Conservation (phyloP, 495 filamentous ascomycete species). For the Penicillium roqueforti region DNA sequence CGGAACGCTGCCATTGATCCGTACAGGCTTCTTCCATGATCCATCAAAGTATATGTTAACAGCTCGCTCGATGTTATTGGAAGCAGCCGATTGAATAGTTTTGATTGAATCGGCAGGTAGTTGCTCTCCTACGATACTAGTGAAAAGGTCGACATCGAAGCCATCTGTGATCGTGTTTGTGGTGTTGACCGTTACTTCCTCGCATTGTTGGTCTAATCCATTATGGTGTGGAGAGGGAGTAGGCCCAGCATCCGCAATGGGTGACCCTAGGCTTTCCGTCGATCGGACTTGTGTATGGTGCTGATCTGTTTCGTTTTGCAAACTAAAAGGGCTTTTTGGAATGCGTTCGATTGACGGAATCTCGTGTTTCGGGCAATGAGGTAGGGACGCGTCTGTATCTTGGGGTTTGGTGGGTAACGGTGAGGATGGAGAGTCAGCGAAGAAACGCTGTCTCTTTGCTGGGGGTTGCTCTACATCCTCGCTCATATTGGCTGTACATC, state of each 20-base stretch:
- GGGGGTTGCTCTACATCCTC: constrained; percentile 48
- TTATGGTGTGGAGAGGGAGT: neutral
- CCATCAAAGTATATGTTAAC: constrained; percentile 91
- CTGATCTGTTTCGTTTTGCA: neutral
- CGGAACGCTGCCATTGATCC: constrained; percentile 7
- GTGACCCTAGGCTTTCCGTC: neutral
- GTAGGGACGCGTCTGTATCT: constrained; percentile 23
- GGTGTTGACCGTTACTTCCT: neutral
- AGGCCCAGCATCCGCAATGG: neutral
- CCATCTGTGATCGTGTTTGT: constrained; percentile 14
- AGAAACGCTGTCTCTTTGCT: constrained; percentile 77
- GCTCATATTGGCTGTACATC: constrained; percentile 23
- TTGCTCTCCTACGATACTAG: constrained; percentile 63
- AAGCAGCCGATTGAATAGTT: constrained; percentile 54
- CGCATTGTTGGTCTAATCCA: neutral
- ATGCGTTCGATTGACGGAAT: neutral
- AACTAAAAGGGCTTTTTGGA: neutral
- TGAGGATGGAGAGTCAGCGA: constrained; percentile 48
- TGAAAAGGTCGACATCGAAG: constrained; percentile 69
- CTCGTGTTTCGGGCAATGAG: constrained; percentile 5
- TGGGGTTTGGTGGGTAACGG: constrained; percentile 2
- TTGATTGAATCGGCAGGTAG: constrained; percentile 50
- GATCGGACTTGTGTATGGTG: neutral
- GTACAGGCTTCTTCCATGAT: constrained; percentile 65
- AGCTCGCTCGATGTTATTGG: constrained; percentile 59